phyloP scores from a whole-genome alignment of 305 asterid species.

The Rubia tinctorum region DNA sequence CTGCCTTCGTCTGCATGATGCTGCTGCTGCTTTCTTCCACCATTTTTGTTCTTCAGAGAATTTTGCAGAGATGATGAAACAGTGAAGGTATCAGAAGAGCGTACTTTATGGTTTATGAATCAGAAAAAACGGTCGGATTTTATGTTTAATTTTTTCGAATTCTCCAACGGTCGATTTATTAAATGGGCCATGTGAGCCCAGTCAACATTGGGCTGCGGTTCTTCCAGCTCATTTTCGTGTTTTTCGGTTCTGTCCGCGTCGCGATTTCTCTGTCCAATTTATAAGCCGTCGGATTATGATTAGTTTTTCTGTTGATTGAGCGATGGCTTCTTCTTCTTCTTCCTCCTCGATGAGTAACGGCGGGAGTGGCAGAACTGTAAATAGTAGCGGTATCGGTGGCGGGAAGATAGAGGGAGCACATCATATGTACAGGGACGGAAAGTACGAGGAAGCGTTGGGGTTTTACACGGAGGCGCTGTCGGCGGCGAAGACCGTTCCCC shows the following conservation, averaged over 20 bases:
- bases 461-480: slow-evolving; percentile 84
- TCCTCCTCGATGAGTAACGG: slow-evolving; percentile 36
- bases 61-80: slow-evolving; percentile 7
- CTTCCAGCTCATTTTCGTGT: no score
- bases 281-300: neutral
- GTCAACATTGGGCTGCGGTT: no score
- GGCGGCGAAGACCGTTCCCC: slow-evolving; percentile 73
- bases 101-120: neutral
- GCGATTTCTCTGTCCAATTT: neutral
- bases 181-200: slow-evolving; percentile 2
- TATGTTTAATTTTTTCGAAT: neutral
- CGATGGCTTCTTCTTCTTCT: slow-evolving; percentile 1
- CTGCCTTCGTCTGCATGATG: slow-evolving; percentile 47
- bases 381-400: slow-evolving; percentile 21
- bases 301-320: neutral
- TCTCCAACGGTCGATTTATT: slow-evolving; percentile 26
- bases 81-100: slow-evolving; percentile 23
- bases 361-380: slow-evolving; percentile 7
- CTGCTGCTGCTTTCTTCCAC: slow-evolving; percentile 21
- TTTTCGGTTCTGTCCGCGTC: neutral
- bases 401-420: slow-evolving; percentile 83
- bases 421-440: slow-evolving; percentile 90
- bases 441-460: slow-evolving; percentile 66
- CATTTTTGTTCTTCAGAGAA: slow-evolving; percentile 29
- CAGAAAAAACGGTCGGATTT: neutral